A percentile compares a stretch with the other conserved stretches of the same genome.
Conservation (phyloP, 2,329 filamentous ascomycete species). For the Microcyclosporella mali region DNA sequence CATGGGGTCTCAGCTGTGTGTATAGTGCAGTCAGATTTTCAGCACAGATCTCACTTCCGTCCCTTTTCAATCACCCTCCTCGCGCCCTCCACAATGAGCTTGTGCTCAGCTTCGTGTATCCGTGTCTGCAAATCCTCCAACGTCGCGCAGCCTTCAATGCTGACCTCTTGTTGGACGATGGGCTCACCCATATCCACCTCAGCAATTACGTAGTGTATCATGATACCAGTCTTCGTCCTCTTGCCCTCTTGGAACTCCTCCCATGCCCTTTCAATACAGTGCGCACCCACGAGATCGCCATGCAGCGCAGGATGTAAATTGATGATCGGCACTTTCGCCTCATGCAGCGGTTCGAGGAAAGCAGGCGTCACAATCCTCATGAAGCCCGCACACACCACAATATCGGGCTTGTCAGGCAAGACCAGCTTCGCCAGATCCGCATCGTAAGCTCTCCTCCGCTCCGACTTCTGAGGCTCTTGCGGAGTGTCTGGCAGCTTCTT, state of each 20-base stretch:
- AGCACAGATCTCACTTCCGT: too few species aligned
- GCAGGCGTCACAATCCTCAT: slow-evolving; percentile 72
- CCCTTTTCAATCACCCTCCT: slow-evolving; percentile 40
- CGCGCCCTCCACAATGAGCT: slow-evolving; percentile 70
- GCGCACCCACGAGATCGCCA: slow-evolving; percentile 65
- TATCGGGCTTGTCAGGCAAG: slow-evolving; percentile 58
- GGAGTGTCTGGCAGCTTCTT: slow-evolving; percentile 58
- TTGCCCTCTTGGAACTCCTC: slow-evolving; percentile 64
- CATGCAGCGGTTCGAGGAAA: slow-evolving; percentile 64
- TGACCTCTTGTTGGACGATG: slow-evolving; percentile 65
- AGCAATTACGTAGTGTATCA: slow-evolving; percentile 73
- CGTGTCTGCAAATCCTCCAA: slow-evolving; percentile 62
- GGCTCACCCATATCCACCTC: slow-evolving; percentile 76
- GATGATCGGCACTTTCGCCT: slow-evolving; percentile 61
- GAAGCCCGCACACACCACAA: slow-evolving; percentile 78
- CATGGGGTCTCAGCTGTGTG: too few species aligned
- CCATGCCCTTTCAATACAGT: slow-evolving; percentile 71
- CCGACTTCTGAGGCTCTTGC: slow-evolving; percentile 33
- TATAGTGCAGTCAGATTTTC: too few species aligned
- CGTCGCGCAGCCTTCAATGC: slow-evolving; percentile 52
- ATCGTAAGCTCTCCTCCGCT: slow-evolving; percentile 64
- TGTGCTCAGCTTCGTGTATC: slow-evolving; percentile 72
- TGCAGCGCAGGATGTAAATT: slow-evolving; percentile 74
- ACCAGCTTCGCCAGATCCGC: slow-evolving; percentile 65
- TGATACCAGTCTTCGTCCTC: slow-evolving; percentile 67